These are phyloP conservation scores for Phytophthora citricola DNA, from an alignment of 352 stramenopile species.

Conservation along the genomic window DNA sequence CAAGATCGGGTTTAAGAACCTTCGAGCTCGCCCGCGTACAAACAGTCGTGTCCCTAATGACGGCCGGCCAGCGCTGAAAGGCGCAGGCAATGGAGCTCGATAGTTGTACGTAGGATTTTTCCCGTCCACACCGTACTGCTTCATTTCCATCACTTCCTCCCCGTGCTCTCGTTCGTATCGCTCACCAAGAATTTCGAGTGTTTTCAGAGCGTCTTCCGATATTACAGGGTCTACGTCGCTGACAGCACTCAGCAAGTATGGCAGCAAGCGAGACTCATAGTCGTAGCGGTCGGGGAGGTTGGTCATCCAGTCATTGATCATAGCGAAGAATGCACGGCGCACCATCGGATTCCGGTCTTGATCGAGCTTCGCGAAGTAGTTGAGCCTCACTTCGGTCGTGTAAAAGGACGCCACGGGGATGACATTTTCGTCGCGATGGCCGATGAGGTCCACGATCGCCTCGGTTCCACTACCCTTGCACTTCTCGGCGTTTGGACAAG, in stretches of 20 bases:
- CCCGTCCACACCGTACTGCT: slow-evolving; percentile 95
- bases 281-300: slow-evolving; percentile 94
- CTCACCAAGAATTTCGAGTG: slow-evolving; percentile 69
- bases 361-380: slow-evolving; percentile 93
- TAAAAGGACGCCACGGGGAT: slow-evolving; percentile 96
- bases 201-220: slow-evolving; percentile 65
- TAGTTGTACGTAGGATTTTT: slow-evolving; percentile 91
- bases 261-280: slow-evolving; percentile 93
- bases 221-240: slow-evolving; percentile 70
- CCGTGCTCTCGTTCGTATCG: slow-evolving; percentile 74
- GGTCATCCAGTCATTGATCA: slow-evolving; percentile 91
- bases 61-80: slow-evolving; percentile 79
- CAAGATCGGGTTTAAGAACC: slow-evolving; percentile 92
- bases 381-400: slow-evolving; percentile 87
- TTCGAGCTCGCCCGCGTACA: slow-evolving; percentile 87
- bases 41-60: slow-evolving; percentile 92
- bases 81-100: slow-evolving; percentile 65
- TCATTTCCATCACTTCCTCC: slow-evolving; percentile 92
- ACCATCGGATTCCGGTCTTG: slow-evolving; percentile 88
- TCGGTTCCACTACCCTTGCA: slow-evolving; percentile 94
- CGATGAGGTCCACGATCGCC: slow-evolving; percentile 94
- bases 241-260: slow-evolving; percentile 93
- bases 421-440: slow-evolving; percentile 96
- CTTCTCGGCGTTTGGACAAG: slow-evolving; percentile 90
- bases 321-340: slow-evolving; percentile 82